These are phyloP conservation scores for Herpetomonas tarakana DNA, from an alignment of 208 protist species.

Conservation along the genomic window DNA sequence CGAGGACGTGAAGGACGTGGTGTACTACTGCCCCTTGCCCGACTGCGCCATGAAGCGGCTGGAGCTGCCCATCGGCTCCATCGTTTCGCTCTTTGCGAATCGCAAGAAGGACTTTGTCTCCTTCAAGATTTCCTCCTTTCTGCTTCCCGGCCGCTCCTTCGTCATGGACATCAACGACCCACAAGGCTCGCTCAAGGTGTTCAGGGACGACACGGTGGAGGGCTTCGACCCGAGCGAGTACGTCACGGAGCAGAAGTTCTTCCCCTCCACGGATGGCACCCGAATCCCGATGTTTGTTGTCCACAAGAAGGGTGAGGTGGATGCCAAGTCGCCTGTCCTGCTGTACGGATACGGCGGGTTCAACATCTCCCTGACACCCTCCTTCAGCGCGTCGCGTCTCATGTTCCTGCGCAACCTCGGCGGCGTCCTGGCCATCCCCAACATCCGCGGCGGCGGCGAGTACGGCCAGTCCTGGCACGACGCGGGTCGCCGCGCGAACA, in stretches of 20 bases:
- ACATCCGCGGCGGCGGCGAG: conserved; percentile 95
- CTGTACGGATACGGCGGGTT: conserved; percentile 96
- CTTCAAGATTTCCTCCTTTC: conserved; percentile 92
- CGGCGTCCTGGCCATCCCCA: conserved; percentile 87
- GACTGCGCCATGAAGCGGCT: conserved; percentile 33
- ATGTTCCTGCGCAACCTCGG: conserved; percentile 81
- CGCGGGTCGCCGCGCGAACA: conserved; percentile 66
- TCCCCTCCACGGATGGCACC: conserved; percentile 88
- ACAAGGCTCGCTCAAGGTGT: conserved; percentile 48
- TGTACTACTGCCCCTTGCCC: conserved; percentile 73
- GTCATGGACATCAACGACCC: conserved; percentile 72
- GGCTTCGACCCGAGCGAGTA: conserved; percentile 71
- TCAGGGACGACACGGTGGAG: conserved; percentile 68
- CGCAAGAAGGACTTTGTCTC: conserved; percentile 78
- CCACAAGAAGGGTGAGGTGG: conserved; percentile 61
- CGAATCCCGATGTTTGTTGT: conserved; percentile 95
- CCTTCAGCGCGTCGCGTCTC: conserved; percentile 67
- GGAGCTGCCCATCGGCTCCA: conserved; percentile 75
- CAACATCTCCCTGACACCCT: conserved; percentile 82
- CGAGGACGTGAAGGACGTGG: conserved; percentile 92
- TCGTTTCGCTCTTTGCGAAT: conserved; percentile 41
- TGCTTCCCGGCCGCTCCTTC: conserved; percentile 81
- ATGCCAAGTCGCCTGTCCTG: conserved; percentile 68
- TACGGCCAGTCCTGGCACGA: conserved; percentile 95
- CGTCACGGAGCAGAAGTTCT: conserved; percentile 89